Conservation (phyloP, 345 rosid genomes). For the Eucalyptus paniculata region DNA sequence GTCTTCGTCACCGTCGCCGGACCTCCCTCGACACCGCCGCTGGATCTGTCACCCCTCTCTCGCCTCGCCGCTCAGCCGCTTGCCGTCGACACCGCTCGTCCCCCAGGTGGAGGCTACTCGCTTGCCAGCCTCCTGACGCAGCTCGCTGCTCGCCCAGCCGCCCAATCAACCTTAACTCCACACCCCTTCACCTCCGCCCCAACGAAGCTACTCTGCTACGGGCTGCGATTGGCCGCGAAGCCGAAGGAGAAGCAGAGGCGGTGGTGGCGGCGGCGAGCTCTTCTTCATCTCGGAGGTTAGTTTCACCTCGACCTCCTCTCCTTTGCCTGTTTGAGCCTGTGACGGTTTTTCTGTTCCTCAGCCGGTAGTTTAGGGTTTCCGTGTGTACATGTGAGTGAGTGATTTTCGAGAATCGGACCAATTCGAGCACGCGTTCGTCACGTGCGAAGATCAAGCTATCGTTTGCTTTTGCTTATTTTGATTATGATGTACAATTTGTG, state of each 20-base stretch:
- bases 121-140: fast-evolving
- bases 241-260: slow-evolving; percentile 16
- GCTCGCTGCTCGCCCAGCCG: too few relatives aligned
- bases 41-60: too few relatives aligned
- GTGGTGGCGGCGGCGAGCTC: slow-evolving; percentile 12
- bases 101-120: too few relatives aligned
- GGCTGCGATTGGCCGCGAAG: too few relatives aligned
- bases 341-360: not conserved
- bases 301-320: not conserved
- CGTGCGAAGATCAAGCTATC: not conserved
- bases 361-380: not conserved
- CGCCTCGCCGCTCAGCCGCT: too few relatives aligned
- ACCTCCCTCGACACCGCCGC: too few relatives aligned
- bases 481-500: not conserved
- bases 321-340: not conserved
- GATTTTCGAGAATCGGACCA: not conserved
- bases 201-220: too few relatives aligned
- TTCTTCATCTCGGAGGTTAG: slow-evolving; percentile 29
- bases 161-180: too few relatives aligned
- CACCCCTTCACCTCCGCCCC: too few relatives aligned
- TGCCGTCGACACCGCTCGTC: too few relatives aligned
- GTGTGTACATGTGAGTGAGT: not conserved
- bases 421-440: not conserved
- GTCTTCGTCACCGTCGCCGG: fast-evolving
- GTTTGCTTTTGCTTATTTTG: not conserved